Base-by-base conservation (phyloP, 208 protist species). In the Wallacemonas rigidus region DNA sequence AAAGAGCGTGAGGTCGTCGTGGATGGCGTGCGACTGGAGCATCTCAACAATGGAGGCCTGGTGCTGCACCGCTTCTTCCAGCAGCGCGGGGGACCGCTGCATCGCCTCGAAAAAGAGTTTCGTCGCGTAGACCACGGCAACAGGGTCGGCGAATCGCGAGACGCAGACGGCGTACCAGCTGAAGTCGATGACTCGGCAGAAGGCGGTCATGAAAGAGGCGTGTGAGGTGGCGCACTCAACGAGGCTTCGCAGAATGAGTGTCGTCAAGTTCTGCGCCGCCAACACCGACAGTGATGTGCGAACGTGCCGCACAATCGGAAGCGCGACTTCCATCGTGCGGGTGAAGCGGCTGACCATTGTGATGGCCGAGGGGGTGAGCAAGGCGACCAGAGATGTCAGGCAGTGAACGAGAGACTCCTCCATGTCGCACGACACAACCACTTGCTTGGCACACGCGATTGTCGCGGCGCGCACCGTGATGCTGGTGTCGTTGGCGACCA, bases 1-100 rank as follows among this genome's bases (percentile, higher is more conserved):
- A 53, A 95, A 69, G 38, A 95, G 69, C 47, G 91, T 60, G 26
- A 95, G 70, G 44, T 95, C 91, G 15, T 89, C 83, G 80, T 90
- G 81, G 14, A 80, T 75, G 61, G 80, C 74, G 71, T 95, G 88
- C 53, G 76, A 74, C 17, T 68, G 67, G 38, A 95, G 79, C 0
- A 74, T 82, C n/a, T 89, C 82, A 35, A 93, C 79, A 71, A 95
- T 67, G 35, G 82, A 77, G 1, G 82, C 56, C 48, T 90, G 85
- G 69, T 93, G 69, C 41, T 79, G 58, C 60, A 75, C 73, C 14
- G 87, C 81, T 47, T 92, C 81, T 51, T 85, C 77, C 2, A 80
- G 73, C 40, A 95, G 72, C 40, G 69, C 53, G 5, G 80, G 62
- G 53, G 88, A 91, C 56, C 74, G 72, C 40, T 78, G 69, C n/a